Base-by-base conservation (phyloP, 2,329 filamentous ascomycete genomes). In the Acrocalymma vagum region DNA sequence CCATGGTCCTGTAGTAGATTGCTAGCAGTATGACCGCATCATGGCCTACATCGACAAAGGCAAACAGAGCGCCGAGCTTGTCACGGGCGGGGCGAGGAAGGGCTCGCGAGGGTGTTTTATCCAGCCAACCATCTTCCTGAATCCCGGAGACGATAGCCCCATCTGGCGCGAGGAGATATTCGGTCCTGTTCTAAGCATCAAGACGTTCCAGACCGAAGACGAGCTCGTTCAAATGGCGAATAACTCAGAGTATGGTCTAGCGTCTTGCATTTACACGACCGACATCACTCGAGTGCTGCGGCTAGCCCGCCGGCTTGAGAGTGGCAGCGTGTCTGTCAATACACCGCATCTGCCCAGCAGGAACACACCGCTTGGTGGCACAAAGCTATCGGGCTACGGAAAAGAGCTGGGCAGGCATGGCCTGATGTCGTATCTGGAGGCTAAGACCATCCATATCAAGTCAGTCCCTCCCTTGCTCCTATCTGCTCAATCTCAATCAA, bases 91-190 rank as follows among this genome's bases (percentile, higher is more conserved):
- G 6, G 15, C 22, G 3, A 8, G 33, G 7, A 30, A 30, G n/a
- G 49, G 49, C 15, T 9, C 9, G 5, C 40, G 42, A 21, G 53
- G 53, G n/a, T 29, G 26, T 27, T 57, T 33, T 25, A 37, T 53
- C 35, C 24, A 49, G 38, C 51, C 55, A 10, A 56, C 63, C 17
- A 45, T 53, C 13, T 42, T 66, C 29, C 51, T 57, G 8, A 61
- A 67, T 53, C 38, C 41, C 6, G 17, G 23, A 7, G 22, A 27
- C 18, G 29, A 38, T 26, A 30, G 14, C 10, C 4, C 9, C 9
- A 17, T 37, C 7, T 10, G 40, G 9, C 26, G 31, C 15, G 53
- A 61, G 16, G 55, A 61, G 51, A 53, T 58, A n/a, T 60, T 61
- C 20, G 55, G 57, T 4, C 55, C 58, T 5, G 49, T 61, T 5